Evolutionary conservation across 75 land plant genomes (phyloP), one percentile per base, ranked within the genome.

Genomic region (Larix kaempferi): DNA sequence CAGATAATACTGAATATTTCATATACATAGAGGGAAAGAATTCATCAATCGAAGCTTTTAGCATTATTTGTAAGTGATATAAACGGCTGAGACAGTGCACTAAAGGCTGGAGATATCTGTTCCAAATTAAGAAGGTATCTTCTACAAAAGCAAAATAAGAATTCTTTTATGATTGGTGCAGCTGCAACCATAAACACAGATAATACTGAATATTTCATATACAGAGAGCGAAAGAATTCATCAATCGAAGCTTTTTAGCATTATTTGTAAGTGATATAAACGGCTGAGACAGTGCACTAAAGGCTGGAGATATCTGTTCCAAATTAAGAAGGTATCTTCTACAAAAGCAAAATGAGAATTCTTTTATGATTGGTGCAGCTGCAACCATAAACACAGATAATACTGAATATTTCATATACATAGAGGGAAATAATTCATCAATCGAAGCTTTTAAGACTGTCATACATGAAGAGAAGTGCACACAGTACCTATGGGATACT

Each of bases 401-500:
- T 25, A 72, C n/a, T 21, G 56, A 52, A 22, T 52, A 72, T 49
- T 72, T n/a, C 23, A 11, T 72, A 72, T 72, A 41, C 27, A 72
- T 11, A 6, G 37, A 72, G 74, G 54, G 52, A 52, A 72, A 44
- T 25, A 52, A 39, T 49, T 72, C 41, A 11, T 8, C 37, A 17
- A 13, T 72, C 11, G 74, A 72, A 72, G 37, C 19, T 22, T 72
- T 72, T 25, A 25, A 72, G 54, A 15, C 56, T 72, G 74, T 49
- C 27, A 52, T 72, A 8, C 16, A 72, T 21, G 56, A 72, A 72
- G 74, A 72, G 17, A 21, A 72, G 22, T 54, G 54, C 22, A 25
- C 56, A 49, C 69, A 72, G 22, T 41, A 49, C 56, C 56, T 62
- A 33, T 82, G 84, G 84, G 66, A 73, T 58, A 72, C 54, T 41